phyloP scores from a whole-genome alignment of 2,329 filamentous ascomycete genomes.

The Hypoxylon sp. region DNA sequence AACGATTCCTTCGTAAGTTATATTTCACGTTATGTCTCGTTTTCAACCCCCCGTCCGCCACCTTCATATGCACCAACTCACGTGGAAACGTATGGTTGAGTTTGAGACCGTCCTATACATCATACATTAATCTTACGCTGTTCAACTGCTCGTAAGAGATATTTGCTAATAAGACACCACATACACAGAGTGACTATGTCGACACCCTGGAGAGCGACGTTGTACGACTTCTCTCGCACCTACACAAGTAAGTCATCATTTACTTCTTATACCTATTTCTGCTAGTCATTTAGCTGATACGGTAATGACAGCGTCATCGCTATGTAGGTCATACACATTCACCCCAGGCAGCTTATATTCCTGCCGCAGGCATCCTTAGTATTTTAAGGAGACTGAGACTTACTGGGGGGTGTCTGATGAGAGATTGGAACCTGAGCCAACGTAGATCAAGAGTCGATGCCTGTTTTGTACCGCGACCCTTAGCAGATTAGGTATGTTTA shows the following conservation, averaged over 20 bases:
- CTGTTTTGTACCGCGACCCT: too few relatives aligned
- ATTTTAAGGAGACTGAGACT: too few relatives aligned
- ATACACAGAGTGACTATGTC: not conserved
- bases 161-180: not conserved
- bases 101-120: too few relatives aligned
- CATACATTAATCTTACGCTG: too few relatives aligned
- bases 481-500: too few relatives aligned
- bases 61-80: too few relatives aligned
- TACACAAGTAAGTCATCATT: not conserved
- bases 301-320: not conserved
- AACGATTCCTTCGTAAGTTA: not conserved
- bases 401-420: too few relatives aligned
- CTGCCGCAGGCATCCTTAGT: not conserved
- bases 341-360: not conserved
- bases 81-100: too few relatives aligned
- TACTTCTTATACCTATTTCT: not conserved
- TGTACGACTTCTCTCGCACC: not conserved
- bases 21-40: not conserved
- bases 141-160: not conserved
- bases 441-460: too few relatives aligned
- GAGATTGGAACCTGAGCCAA: too few relatives aligned
- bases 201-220: not conserved
- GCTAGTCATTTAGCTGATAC: not conserved
- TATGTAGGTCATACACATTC: not conserved
- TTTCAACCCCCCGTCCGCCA: not conserved